phyloP scores from a whole-genome alignment of 192 early-diverging fungal species.

The Coemansia sp. region DNA sequence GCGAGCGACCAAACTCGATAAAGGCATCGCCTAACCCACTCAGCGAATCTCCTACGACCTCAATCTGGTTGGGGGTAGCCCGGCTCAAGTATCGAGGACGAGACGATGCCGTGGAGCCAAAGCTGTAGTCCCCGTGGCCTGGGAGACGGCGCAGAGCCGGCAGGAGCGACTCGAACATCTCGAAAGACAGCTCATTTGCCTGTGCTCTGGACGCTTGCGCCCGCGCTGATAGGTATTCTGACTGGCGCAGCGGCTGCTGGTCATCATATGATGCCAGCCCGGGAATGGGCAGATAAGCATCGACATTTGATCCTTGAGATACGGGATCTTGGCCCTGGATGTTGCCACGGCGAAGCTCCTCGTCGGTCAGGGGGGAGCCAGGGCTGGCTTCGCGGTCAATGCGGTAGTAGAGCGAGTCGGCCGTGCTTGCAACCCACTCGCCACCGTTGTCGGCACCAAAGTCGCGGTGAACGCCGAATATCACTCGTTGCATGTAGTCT shows the following conservation, averaged over 20 bases:
- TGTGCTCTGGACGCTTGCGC: slow-evolving; percentile 25
- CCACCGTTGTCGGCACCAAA: slow-evolving; percentile 42
- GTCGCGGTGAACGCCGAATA: slow-evolving; percentile 14
- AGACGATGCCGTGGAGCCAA: not conserved
- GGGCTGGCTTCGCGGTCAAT: slow-evolving; percentile 15
- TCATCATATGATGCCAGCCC: slow-evolving; percentile 15
- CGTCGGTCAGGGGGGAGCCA: slow-evolving; percentile 18
- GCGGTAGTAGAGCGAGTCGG: not conserved
- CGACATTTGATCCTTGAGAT: slow-evolving; percentile 6
- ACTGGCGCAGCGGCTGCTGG: not conserved
- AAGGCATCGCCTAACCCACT: slow-evolving; percentile 39
- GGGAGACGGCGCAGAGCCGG: slow-evolving; percentile 39
- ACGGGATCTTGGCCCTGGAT: slow-evolving; percentile 4
- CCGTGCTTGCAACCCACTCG: slow-evolving; percentile 22
- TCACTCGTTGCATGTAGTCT: not conserved
- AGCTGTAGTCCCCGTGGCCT: slow-evolving; percentile 20
- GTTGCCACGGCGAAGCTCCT: slow-evolving; percentile 20
- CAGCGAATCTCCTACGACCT: slow-evolving; percentile 18
- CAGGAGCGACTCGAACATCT: slow-evolving; percentile 23
- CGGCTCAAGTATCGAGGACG: slow-evolving; percentile 19
- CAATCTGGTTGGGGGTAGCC: slow-evolving; percentile 16
- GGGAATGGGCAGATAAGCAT: slow-evolving; percentile 20
- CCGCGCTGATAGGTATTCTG: not conserved
- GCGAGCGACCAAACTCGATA: slow-evolving; percentile 37
- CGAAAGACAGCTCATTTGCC: slow-evolving; percentile 43